These are phyloP conservation scores for Schwanniomyces pseudopolymorphus DNA, from an alignment of 805 yeast species.

Conservation along the genomic window DNA sequence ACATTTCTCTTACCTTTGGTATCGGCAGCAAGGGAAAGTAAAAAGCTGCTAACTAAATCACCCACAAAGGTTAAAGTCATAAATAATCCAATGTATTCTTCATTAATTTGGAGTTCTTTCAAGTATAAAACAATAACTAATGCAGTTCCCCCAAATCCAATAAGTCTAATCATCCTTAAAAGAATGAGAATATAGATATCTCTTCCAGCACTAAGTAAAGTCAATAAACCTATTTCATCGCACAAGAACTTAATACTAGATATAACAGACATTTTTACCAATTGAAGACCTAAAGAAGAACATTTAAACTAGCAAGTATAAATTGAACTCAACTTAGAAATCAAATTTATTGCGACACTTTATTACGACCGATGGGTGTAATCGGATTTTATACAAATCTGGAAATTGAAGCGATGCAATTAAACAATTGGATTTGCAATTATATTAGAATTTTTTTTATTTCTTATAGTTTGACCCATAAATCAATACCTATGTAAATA, in stretches of 20 bases:
- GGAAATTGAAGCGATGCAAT: neutral
- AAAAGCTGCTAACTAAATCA: conserved; percentile 49
- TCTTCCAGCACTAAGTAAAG: conserved; percentile 24
- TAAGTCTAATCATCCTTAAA: conserved; percentile 33
- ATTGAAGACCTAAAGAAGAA: neutral
- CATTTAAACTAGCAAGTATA: neutral
- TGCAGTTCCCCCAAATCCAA: conserved; percentile 38
- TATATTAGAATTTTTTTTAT: too few species aligned
- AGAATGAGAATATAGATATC: conserved; percentile 34
- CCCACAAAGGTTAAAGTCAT: conserved; percentile 51
- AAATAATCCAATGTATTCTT: conserved; percentile 47
- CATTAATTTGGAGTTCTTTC: conserved; percentile 39
- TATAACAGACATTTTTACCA: conserved; percentile 33
- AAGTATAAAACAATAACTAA: conserved; percentile 46
- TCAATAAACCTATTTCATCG: conserved; percentile 36
- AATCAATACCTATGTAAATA: too few species aligned
- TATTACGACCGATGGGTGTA: neutral
- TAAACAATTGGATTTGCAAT: too few species aligned
- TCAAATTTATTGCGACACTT: neutral
- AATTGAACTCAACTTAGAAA: neutral
- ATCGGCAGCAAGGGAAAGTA: conserved; percentile 48
- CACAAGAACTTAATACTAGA: conserved; percentile 2
- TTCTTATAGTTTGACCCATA: too few species aligned
- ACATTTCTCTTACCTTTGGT: conserved; percentile 44
- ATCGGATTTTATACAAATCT: too few species aligned